Conservation (phyloP, 352 stramenopile genomes). For the Phytophthora pini region DNA sequence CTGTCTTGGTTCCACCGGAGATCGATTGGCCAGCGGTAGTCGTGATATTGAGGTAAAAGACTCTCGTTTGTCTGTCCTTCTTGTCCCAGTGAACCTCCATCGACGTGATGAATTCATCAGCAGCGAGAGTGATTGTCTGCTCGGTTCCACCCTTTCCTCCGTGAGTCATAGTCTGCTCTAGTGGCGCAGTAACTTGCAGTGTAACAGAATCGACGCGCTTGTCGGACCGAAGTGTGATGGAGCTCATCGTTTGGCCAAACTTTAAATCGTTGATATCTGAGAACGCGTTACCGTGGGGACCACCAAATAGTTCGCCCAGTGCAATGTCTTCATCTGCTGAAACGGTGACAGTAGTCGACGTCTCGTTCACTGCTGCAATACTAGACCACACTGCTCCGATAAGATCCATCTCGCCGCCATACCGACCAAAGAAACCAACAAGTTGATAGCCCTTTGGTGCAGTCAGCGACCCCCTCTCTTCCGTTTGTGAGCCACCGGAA, state of each 20-base stretch:
- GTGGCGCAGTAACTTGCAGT: constrained; percentile 28
- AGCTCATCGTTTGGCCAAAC: constrained; percentile 17
- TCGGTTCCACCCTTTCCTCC: not conserved
- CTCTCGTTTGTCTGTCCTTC: not conserved
- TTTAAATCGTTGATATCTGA: constrained; percentile 34
- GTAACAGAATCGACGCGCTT: constrained; percentile 51
- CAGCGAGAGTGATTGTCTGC: not conserved
- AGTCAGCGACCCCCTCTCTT: constrained; percentile 17
- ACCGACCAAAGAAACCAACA: constrained; percentile 23
- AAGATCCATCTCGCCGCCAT: constrained; percentile 19
- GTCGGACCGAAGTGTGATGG: constrained; percentile 20
- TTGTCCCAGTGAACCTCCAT: not conserved
- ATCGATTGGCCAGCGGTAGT: not conserved
- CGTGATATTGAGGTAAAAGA: not conserved
- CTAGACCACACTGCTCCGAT: constrained; percentile 32
- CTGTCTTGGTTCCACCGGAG: not conserved
- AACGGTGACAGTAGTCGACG: not conserved
- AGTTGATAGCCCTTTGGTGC: constrained; percentile 28
- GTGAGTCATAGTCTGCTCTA: constrained; percentile 4
- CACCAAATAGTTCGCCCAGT: constrained; percentile 22
- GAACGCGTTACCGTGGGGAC: constrained; percentile 25
- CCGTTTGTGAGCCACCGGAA: constrained; percentile 12
- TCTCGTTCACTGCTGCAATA: constrained; percentile 32
- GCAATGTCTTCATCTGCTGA: constrained; percentile 25
- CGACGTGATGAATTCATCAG: not conserved